Evolutionary conservation across 331 rosid genomes (phyloP), one percentile per base, ranked within the genome.

Genomic region (Prunus yedoensis): DNA sequence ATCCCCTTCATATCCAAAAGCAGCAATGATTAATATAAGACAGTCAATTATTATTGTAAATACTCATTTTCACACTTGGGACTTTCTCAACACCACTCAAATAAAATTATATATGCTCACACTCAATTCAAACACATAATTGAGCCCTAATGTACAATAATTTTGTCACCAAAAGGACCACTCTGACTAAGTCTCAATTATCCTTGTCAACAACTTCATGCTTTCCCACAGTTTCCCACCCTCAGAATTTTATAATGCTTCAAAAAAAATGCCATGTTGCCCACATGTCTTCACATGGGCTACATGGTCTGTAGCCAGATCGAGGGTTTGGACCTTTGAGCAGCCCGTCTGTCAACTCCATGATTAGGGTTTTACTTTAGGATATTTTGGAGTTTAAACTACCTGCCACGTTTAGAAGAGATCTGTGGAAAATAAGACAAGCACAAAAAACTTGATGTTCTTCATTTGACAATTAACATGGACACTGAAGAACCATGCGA

Each of bases 221-320:
- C 10, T 28, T 27, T 61, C n/a, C 18, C 23, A 17, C 1, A 46
- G 18, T 41, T 47, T 28, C 66, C 38, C 21, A 38, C 3, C 7
- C 5, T 23, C 20, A 28, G 11, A 61, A 61, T 61, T 1, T 11
- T 28, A 2, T 5, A 27, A 68, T 65, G 80, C 64, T 71, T 67
- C n/a, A n/a, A 61, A 68, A 80, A 58, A 1, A 73, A 38, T 78
- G 76, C 45, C 78, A 20, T 80, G 80, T 57, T 82, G 64, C 87
- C 80, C 85, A 90, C 83, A 80, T 63, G 93, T 79, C 76, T 86
- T 89, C 97, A 93, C 96, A 82, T 93, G 97, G 96, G 87, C 83
- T 57, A 68, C 35, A n/a, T 87, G 97, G 96, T 89, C 96, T 90
- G 85, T 64, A 14, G 41, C 16, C 43, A 61, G 53, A 4, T 15